These are phyloP conservation scores for Ilyonectria sp. DNA, from an alignment of 2,329 filamentous ascomycete genomes.

Conservation along the genomic window DNA sequence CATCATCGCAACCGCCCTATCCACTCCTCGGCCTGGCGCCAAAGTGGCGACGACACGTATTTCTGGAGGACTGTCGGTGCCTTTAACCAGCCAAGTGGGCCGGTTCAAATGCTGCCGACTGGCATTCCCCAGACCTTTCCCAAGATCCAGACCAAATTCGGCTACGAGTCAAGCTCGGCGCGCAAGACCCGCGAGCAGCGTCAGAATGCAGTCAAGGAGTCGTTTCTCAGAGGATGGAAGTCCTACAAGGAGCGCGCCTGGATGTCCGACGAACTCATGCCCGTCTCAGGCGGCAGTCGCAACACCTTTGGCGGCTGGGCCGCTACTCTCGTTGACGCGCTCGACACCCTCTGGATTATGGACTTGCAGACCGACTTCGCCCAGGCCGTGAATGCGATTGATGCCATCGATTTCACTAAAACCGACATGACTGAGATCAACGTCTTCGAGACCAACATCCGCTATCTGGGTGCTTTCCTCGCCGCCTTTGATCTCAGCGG, in stretches of 20 bases:
- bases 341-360: constrained; percentile 84
- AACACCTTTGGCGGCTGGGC: constrained; percentile 78
- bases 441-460: constrained; percentile 80
- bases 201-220: constrained; percentile 57
- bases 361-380: constrained; percentile 76
- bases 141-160: constrained; percentile 52
- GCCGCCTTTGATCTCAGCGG: constrained; percentile 79
- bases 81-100: constrained; percentile 46
- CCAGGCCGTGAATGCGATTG: constrained; percentile 71
- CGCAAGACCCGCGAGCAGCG: constrained; percentile 53
- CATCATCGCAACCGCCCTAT: constrained; percentile 40
- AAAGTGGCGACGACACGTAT: constrained; percentile 45
- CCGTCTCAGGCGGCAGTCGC: constrained; percentile 65
- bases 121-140: constrained; percentile 49
- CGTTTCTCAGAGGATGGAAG: constrained; percentile 62
- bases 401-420: constrained; percentile 73
- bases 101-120: constrained; percentile 51
- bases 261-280: constrained; percentile 75
- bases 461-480: constrained; percentile 78
- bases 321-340: constrained; percentile 76
- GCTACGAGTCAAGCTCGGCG: constrained; percentile 41
- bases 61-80: constrained; percentile 48
- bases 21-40: constrained; percentile 42
- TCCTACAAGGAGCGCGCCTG: constrained; percentile 76
- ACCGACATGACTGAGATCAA: constrained; percentile 67